These are phyloP conservation scores for cucumber (Cucumis sativus) DNA, from an alignment of 306 rosid genomes.

Conservation along the genomic window DNA sequence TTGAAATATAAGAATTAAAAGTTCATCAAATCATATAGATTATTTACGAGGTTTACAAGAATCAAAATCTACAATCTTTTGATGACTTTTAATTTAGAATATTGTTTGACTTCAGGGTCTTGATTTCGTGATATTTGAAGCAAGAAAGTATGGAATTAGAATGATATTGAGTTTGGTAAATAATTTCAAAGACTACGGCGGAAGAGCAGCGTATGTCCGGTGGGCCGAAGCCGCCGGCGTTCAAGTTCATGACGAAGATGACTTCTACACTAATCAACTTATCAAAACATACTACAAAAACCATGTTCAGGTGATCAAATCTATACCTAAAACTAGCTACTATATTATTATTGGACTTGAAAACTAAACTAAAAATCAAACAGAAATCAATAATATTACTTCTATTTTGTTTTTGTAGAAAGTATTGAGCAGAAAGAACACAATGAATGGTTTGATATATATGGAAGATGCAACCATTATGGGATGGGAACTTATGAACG, in stretches of 20 bases:
- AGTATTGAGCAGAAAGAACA: constrained; percentile 65
- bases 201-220: constrained; percentile 67
- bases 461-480: constrained; percentile 79
- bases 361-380: too few relatives aligned
- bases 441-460: constrained; percentile 54
- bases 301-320: constrained; percentile 40
- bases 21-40: too few relatives aligned
- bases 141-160: constrained; percentile 52
- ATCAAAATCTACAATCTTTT: too few relatives aligned
- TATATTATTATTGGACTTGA: too few relatives aligned
- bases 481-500: constrained; percentile 92
- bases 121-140: constrained; percentile 70
- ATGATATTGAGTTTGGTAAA: constrained; percentile 72
- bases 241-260: constrained; percentile 49
- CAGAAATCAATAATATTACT: too few relatives aligned
- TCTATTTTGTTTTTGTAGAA: constrained; percentile 20
- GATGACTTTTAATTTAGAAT: too few relatives aligned
- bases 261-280: constrained; percentile 54
- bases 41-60: too few relatives aligned
- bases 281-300: constrained; percentile 59
- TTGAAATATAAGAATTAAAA: too few relatives aligned
- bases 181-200: constrained; percentile 56
- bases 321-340: neutral
- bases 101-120: constrained; percentile 25
- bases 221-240: constrained; percentile 80